These are phyloP conservation scores for Artemisia argyi DNA, from an alignment of 129 eudicot genomes.

Conservation along the genomic window DNA sequence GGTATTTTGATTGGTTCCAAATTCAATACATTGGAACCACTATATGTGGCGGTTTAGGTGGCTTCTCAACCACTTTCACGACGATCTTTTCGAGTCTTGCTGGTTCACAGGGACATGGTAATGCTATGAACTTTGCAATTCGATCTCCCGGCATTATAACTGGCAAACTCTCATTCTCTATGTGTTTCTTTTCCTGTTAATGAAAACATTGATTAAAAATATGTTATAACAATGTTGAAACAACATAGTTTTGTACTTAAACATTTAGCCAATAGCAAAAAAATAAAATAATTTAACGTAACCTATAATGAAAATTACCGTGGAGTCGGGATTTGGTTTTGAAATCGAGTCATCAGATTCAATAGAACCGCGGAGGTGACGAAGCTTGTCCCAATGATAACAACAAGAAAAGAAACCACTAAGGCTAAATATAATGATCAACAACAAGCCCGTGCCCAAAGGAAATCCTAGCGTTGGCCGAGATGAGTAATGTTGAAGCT, in stretches of 20 bases:
- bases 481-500: neutral
- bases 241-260: too few species aligned
- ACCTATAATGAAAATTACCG: neutral
- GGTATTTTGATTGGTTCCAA: neutral
- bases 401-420: slow-evolving; percentile 14
- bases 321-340: slow-evolving; percentile 50
- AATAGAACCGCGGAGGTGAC: slow-evolving; percentile 24
- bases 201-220: neutral
- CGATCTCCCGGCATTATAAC: slow-evolving; percentile 92
- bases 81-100: slow-evolving; percentile 31
- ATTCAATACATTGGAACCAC: slow-evolving; percentile 57
- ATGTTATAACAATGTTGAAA: neutral
- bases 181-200: slow-evolving; percentile 40
- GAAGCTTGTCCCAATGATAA: slow-evolving; percentile 16
- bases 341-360: slow-evolving; percentile 33
- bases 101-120: slow-evolving; percentile 87
- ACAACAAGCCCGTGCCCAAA: neutral
- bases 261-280: too few species aligned
- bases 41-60: slow-evolving; percentile 62
- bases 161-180: slow-evolving; percentile 54
- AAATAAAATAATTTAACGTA: too few species aligned
- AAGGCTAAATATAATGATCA: slow-evolving; percentile 9
- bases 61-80: slow-evolving; percentile 34
- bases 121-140: slow-evolving; percentile 77
- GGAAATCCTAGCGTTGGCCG: slow-evolving; percentile 15